Evolutionary conservation across 2,329 filamentous ascomycete species (phyloP).

Genomic region (Grosmannia huntii): DNA sequence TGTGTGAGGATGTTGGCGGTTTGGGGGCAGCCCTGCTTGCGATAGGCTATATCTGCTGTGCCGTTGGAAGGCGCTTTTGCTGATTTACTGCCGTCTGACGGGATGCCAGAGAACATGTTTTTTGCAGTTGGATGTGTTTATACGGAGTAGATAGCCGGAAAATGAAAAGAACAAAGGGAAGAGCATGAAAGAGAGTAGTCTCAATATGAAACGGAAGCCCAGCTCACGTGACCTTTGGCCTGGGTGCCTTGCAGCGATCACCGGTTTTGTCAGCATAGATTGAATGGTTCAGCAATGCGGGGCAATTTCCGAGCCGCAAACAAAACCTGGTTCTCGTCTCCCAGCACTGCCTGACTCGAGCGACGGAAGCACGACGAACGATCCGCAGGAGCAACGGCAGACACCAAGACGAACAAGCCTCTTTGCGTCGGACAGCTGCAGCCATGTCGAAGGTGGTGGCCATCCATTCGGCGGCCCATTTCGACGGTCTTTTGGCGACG

Average conservation of each 20-base stretch:
- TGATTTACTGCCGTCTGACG: no score
- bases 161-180: not conserved
- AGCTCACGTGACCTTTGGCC: not conserved
- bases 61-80: no score
- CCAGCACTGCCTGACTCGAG: not conserved
- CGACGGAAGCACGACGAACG: no score
- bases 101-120: no score
- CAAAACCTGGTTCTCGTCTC: not conserved
- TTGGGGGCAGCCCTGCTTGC: no score
- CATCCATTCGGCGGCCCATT: constrained; percentile 43
- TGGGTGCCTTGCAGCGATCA: constrained; percentile 6
- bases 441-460: constrained; percentile 17
- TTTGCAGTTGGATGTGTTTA: no score
- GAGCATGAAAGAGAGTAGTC: not conserved
- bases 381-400: no score
- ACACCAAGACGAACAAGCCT: not conserved
- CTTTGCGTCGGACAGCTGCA: not conserved
- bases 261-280: not conserved
- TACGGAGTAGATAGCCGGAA: no score
- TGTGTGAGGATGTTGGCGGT: constrained; percentile 18
- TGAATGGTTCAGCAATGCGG: not conserved
- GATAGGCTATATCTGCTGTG: no score
- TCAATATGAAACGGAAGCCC: not conserved
- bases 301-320: not conserved
- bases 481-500: constrained; percentile 53